Percentiles rank a stretch among this genome's conserved stretches.
Conservation (phyloP, 768 basidiomycete species). For the Lactarius tabidus region DNA sequence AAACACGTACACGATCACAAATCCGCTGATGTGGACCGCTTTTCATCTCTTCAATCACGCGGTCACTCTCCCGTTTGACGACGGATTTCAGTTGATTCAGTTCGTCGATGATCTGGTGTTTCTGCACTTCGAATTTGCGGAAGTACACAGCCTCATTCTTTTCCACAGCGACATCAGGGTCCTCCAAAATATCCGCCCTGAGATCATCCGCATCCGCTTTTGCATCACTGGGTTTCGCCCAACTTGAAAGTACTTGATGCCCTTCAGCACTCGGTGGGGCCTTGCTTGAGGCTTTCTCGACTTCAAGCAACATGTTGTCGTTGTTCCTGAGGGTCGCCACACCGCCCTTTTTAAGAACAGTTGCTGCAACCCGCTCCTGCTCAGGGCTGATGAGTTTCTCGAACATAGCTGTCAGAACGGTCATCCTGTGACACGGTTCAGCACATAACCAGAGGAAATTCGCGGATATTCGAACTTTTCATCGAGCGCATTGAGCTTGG, state of each 20-base stretch:
- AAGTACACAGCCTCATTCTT: slow-evolving; percentile 25
- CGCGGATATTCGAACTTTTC: slow-evolving; percentile 20
- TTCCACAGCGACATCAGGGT: slow-evolving; percentile 26
- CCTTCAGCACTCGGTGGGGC: not conserved
- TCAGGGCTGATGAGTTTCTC: slow-evolving; percentile 21
- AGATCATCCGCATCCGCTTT: not conserved
- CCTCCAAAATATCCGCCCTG: slow-evolving; percentile 26
- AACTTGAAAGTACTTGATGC: not conserved
- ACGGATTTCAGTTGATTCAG: slow-evolving; percentile 22
- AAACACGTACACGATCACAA: not conserved
- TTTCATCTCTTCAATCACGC: slow-evolving; percentile 25
- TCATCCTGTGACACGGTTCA: slow-evolving; percentile 18
- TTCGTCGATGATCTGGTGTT: slow-evolving; percentile 19
- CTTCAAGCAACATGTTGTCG: slow-evolving; percentile 23
- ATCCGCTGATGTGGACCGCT: slow-evolving; percentile 28
- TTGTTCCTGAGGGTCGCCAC: slow-evolving; percentile 22
- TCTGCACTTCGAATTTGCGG: slow-evolving; percentile 28
- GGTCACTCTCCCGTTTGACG: slow-evolving; percentile 23
- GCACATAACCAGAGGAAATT: not conserved
- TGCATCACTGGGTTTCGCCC: not conserved
- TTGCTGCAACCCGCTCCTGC: slow-evolving; percentile 11
- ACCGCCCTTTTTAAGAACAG: slow-evolving; percentile 29
- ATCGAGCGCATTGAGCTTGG: slow-evolving; percentile 24
- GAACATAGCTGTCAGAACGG: slow-evolving; percentile 21
- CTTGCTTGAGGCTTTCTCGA: slow-evolving; percentile 25